Evolutionary conservation across 2,329 filamentous ascomycete species (phyloP).

Genomic region (Nothophoma quercina): DNA sequence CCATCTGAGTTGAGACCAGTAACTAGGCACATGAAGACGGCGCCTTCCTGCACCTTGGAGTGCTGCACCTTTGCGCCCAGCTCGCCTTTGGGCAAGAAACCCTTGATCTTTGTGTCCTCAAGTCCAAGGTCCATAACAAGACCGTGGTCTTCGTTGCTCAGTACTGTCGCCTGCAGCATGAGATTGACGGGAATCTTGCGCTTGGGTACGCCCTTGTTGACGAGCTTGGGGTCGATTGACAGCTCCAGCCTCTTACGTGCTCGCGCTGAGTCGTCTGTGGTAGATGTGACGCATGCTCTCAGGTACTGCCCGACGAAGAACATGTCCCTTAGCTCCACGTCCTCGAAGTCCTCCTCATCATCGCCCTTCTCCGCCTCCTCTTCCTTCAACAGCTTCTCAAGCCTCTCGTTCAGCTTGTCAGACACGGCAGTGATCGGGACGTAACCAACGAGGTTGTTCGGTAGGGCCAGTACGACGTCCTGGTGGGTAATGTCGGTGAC

Average conservation of each 20-base stretch:
- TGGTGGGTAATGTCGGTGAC: conserved; percentile 80
- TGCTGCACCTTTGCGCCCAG: conserved; percentile 71
- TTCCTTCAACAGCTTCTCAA: conserved; percentile 72
- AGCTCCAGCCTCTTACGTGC: conserved; percentile 85
- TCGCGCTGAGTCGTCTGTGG: conserved; percentile 72
- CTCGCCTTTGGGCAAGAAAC: conserved; percentile 87
- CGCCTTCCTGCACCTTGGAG: conserved; percentile 77
- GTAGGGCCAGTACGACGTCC: conserved; percentile 81
- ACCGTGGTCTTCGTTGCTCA: conserved; percentile 95
- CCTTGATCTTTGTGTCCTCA: conserved; percentile 70
- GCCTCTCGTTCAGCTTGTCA: conserved; percentile 74
- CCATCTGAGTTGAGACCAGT: conserved; percentile 77
- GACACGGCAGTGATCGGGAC: conserved; percentile 94
- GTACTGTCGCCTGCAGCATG: conserved; percentile 85
- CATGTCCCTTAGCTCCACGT: conserved; percentile 75
- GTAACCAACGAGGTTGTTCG: conserved; percentile 91
- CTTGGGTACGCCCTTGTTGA: conserved; percentile 77
- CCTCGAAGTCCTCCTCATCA: conserved; percentile 56
- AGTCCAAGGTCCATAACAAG: conserved; percentile 92
- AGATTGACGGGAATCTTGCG: conserved; percentile 77
- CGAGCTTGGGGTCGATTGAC: conserved; percentile 78
- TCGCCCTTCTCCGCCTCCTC: conserved; percentile 66
- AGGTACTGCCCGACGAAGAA: conserved; percentile 89
- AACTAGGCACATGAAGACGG: conserved; percentile 84
- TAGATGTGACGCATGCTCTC: conserved; percentile 82